These are phyloP conservation scores for Colletotrichum chrysophilum DNA, from an alignment of 2,329 filamentous ascomycete species.

Conservation along the genomic window DNA sequence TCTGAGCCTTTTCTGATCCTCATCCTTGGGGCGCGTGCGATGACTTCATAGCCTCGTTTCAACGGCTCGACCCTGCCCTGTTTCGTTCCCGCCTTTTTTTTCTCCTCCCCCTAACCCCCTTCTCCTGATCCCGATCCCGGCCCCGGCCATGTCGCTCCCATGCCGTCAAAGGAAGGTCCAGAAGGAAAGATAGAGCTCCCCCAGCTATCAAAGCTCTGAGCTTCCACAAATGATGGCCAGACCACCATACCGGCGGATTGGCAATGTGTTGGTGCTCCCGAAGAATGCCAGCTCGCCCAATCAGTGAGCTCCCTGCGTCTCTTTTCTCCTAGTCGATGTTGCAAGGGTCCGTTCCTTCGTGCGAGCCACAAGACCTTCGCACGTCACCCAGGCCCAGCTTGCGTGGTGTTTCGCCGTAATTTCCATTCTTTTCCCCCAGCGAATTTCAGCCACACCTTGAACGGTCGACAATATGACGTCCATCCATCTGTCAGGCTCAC, in stretches of 20 bases:
- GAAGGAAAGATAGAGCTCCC: not conserved
- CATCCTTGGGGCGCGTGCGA: not conserved
- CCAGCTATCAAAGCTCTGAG: not conserved
- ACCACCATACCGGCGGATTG: not conserved
- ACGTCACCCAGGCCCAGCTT: slow-evolving; percentile 14
- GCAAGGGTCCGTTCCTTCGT: slow-evolving; percentile 14
- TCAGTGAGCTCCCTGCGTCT: not conserved
- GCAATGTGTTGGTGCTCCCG: not conserved
- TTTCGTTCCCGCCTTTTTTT: not conserved
- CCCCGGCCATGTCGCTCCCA: not conserved
- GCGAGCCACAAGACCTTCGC: slow-evolving; percentile 13
- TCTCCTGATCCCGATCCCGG: not conserved
- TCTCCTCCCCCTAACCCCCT: not conserved
- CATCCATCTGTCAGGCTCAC: not conserved
- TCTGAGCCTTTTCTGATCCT: slow-evolving; percentile 6
- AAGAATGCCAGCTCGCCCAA: not conserved
- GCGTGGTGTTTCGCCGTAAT: not conserved
- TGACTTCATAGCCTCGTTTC: slow-evolving; percentile 20
- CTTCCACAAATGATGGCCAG: not conserved
- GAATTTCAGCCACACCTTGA: slow-evolving; percentile 2
- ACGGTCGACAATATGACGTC: slow-evolving; percentile 2
- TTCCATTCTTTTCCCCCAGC: not conserved
- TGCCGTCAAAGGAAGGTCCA: not conserved
- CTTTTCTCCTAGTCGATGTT: not conserved
- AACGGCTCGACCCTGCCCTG: slow-evolving; percentile 9